Conservation (phyloP, 129 eudicot genomes). For the Saposhnikovia divaricata region DNA sequence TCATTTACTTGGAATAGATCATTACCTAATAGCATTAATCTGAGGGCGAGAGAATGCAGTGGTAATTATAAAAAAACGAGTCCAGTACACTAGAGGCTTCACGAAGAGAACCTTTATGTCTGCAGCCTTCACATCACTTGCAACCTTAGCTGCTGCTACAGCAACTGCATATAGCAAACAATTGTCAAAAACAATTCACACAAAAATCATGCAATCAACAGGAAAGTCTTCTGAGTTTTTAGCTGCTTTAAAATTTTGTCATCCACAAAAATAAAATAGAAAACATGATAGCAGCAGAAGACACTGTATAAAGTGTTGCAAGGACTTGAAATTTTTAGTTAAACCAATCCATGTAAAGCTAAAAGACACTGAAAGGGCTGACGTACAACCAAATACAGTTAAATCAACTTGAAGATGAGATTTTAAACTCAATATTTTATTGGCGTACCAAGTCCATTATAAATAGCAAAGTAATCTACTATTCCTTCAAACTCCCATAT, state of each 20-base stretch:
- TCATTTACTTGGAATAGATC: not conserved
- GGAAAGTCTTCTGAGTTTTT: not conserved
- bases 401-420: not conserved
- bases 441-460: not conserved
- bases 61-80: slow-evolving; percentile 81
- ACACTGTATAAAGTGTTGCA: not conserved
- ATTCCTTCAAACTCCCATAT: not conserved
- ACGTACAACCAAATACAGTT: not conserved
- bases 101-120: slow-evolving; percentile 88
- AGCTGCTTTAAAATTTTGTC: not conserved
- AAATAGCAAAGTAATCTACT: not conserved
- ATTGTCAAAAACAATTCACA: not conserved
- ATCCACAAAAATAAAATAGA: not conserved
- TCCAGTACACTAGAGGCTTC: slow-evolving; percentile 95
- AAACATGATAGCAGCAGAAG: not conserved
- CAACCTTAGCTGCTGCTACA: slow-evolving; percentile 85
- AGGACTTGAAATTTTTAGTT: not conserved
- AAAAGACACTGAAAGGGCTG: not conserved
- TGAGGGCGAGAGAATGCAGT: slow-evolving; percentile 97
- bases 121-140: slow-evolving; percentile 86
- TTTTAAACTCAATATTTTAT: not conserved
- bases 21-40: slow-evolving; percentile 72
- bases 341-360: not conserved
- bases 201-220: not conserved
- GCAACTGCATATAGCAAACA: slow-evolving; percentile 54